Conservation (phyloP, 306 rosid species). For the Dryas drummondii region DNA sequence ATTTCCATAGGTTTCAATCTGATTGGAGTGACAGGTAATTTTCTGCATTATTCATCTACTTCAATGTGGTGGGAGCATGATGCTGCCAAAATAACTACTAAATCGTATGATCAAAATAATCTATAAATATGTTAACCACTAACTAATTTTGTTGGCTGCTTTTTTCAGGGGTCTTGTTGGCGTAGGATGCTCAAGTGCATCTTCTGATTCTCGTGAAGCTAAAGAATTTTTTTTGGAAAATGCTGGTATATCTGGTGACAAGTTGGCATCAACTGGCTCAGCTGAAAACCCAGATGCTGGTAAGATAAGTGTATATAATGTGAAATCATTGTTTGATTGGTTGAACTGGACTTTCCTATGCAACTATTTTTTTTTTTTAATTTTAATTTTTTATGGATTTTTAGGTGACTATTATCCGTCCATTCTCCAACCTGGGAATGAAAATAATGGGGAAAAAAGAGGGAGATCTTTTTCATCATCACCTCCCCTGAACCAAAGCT, state of each 20-base stretch:
- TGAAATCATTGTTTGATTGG: slow-evolving; percentile 21
- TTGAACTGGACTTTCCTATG: slow-evolving; percentile 21
- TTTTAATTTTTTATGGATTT: slow-evolving; percentile 21
- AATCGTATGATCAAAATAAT: not conserved
- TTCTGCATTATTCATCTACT: slow-evolving; percentile 7
- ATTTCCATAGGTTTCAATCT: slow-evolving; percentile 63
- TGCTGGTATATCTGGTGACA: slow-evolving; percentile 43
- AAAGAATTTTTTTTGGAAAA: slow-evolving; percentile 49
- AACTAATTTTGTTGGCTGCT: slow-evolving; percentile 8
- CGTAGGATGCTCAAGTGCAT: slow-evolving; percentile 52
- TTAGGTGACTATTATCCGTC: slow-evolving; percentile 38
- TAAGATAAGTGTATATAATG: slow-evolving; percentile 35
- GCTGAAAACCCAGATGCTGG: slow-evolving; percentile 52
- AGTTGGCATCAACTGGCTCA: slow-evolving; percentile 44
- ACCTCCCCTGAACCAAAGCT: slow-evolving; percentile 34
- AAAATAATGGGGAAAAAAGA: slow-evolving; percentile 35
- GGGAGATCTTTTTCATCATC: slow-evolving; percentile 40
- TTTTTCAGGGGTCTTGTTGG: slow-evolving; percentile 54
- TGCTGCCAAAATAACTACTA: not conserved
- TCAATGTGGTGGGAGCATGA: not conserved
- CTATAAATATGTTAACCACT: slow-evolving; percentile 4
- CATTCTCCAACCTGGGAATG: slow-evolving; percentile 36
- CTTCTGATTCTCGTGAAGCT: slow-evolving; percentile 64
- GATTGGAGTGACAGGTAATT: slow-evolving; percentile 76
- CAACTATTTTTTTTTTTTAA: slow-evolving; percentile 16